These are phyloP conservation scores for Diplosphaera chodatii DNA, from an alignment of 139 green algal genomes.

Conservation along the genomic window DNA sequence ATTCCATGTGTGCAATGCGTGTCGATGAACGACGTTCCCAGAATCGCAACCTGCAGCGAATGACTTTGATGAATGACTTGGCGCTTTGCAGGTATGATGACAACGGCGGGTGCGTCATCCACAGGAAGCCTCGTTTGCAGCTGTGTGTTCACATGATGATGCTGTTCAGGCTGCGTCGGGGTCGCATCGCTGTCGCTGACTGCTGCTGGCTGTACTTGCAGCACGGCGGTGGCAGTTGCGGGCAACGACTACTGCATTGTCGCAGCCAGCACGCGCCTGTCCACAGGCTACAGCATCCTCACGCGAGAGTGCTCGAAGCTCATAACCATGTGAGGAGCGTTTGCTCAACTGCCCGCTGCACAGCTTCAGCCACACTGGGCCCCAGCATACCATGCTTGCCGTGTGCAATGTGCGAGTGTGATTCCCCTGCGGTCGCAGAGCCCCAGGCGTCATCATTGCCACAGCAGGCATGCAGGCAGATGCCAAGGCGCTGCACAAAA, in stretches of 20 bases:
- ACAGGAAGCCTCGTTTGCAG: too few species aligned
- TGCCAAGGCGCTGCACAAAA: conserved; percentile 85
- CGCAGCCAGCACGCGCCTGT: conserved; percentile 87
- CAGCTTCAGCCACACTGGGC: too few species aligned
- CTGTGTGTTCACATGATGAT: too few species aligned
- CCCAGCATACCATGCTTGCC: too few species aligned
- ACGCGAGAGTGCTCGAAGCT: conserved; percentile 81
- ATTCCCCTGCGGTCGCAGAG: background rate
- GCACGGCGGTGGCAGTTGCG: conserved; percentile 85
- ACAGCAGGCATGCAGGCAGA: conserved; percentile 91
- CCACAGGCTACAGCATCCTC: conserved; percentile 93
- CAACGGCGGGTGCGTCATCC: conserved; percentile 56
- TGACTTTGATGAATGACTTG: too few species aligned
- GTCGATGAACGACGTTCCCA: too few species aligned
- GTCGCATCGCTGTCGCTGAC: too few species aligned
- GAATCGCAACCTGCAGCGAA: too few species aligned
- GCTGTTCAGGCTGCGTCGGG: too few species aligned
- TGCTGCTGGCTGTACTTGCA: conserved; percentile 29
- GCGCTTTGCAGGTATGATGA: conserved; percentile 53
- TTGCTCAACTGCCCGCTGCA: too few species aligned
- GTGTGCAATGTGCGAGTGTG: too few species aligned
- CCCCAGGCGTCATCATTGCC: conserved; percentile 58
- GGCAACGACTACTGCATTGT: conserved; percentile 95
- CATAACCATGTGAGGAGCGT: conserved; percentile 75
- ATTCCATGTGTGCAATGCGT: too few species aligned